Evolutionary conservation across 1,139 yeast species (phyloP).

Genomic region (Debaryomyces robertsiae): DNA sequence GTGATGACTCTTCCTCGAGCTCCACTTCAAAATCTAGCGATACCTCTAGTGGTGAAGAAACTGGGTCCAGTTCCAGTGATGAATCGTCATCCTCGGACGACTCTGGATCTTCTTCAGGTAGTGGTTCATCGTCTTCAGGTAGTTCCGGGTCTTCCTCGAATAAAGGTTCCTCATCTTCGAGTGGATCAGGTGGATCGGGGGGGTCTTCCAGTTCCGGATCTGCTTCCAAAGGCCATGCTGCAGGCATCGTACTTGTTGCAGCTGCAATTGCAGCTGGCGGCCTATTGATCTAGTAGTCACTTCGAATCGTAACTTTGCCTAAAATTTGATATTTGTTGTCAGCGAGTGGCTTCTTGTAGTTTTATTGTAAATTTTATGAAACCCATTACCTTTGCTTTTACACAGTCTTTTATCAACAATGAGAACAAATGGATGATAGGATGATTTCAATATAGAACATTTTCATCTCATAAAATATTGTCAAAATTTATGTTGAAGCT

Average conservation of each 20-base stretch:
- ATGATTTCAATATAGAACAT: too few relatives aligned
- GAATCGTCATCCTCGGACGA: conserved; percentile 10
- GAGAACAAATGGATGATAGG: too few relatives aligned
- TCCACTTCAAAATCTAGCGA: conserved; percentile 15
- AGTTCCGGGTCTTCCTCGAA: conserved; percentile 9
- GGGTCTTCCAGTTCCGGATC: conserved; percentile 7
- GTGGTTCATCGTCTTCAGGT: background rate
- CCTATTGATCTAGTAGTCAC: conserved; percentile 23
- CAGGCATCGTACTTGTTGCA: conserved; percentile 24
- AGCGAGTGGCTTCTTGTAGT: too few relatives aligned
- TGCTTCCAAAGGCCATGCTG: conserved; percentile 14
- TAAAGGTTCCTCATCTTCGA: conserved; percentile 8
- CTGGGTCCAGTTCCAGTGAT: conserved; percentile 7
- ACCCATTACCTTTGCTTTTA: too few relatives aligned
- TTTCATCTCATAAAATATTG: background rate
- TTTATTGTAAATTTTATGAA: too few relatives aligned
- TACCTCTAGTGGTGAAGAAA: conserved; percentile 12
- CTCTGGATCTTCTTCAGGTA: conserved; percentile 9
- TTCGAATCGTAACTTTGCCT: background rate
- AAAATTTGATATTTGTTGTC: too few relatives aligned
- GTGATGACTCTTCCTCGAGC: conserved; percentile 14
- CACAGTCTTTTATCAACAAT: too few relatives aligned
- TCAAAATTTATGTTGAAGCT: conserved; percentile 11
- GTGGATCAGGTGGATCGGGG: conserved; percentile 8
- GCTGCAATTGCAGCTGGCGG: conserved; percentile 29